A percentile compares a stretch with the other conserved stretches of the same genome.
These are phyloP conservation scores for Conoideocrella luteorostrata DNA, from an alignment of 2,329 filamentous ascomycete genomes.

Conservation along the genomic window DNA sequence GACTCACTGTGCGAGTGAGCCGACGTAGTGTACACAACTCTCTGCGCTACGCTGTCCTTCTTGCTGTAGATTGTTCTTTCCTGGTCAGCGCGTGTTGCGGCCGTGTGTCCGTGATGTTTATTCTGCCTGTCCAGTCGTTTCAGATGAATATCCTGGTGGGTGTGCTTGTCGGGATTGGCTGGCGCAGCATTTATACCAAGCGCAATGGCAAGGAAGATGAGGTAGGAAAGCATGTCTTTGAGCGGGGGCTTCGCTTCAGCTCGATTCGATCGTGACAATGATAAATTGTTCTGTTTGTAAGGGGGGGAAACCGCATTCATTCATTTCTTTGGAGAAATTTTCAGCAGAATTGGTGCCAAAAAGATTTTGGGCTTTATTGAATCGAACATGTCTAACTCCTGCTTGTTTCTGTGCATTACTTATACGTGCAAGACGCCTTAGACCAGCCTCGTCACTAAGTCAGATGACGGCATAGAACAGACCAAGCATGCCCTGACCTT, in stretches of 20 bases:
- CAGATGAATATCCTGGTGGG: constrained; percentile 4
- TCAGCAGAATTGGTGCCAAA: not conserved
- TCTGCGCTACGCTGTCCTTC: not conserved
- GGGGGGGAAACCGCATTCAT: too few relatives aligned
- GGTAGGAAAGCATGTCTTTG: constrained; percentile 6
- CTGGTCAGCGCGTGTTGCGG: not conserved
- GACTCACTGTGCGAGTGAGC: constrained; percentile 3
- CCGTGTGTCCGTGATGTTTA: not conserved
- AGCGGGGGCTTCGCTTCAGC: too few relatives aligned
- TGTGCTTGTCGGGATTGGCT: not conserved
- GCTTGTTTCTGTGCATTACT: not conserved
- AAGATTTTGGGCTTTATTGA: too few relatives aligned
- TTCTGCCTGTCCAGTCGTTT: constrained; percentile 2
- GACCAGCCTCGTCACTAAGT: not conserved
- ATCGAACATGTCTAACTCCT: too few relatives aligned
- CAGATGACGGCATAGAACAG: constrained; percentile 2
- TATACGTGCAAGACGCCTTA: not conserved
- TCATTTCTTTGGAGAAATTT: not conserved
- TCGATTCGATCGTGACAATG: too few relatives aligned
- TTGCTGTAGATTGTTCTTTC: not conserved
- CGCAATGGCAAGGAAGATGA: constrained; percentile 5
- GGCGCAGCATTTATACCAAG: constrained; percentile 9
- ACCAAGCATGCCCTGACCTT: not conserved
- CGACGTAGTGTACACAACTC: not conserved
- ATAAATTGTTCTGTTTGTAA: too few relatives aligned